Evolutionary conservation across 2,329 filamentous ascomycete species (phyloP), one percentile per base, ranked within the genome.

Genomic region (Stylonectria norvegica): DNA sequence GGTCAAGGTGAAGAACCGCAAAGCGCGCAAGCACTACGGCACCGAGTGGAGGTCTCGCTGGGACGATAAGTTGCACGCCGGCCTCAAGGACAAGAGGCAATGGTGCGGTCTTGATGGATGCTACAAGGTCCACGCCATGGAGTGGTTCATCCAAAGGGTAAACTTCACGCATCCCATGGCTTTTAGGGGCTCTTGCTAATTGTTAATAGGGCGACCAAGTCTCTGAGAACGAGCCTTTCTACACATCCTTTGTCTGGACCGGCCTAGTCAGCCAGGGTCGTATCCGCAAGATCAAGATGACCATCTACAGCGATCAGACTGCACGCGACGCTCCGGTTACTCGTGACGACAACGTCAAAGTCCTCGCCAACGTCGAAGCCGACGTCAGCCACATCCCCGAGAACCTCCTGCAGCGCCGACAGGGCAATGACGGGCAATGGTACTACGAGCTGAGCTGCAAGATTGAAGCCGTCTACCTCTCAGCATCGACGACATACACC

Each of bases 1-100:
- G 36, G 64, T 72, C 34, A 60, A 57, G 34, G 58, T 72, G 20
- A 59, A 61, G 44, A 66, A 67, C 23, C 61, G 69, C 38, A 61
- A 57, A 40, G 68, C 67, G 7, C 62, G 70, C 25, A 71, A 69
- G 48, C 65, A 70, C 45, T 72, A 72, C 39, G 70, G 69, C 5
- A 62, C 59, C 11, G 59, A 65, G 42, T 62, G 59, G 54, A 49
- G 53, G 11, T 53, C 54, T 30, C 50, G 46, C 1, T 69, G 56
- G 35, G 53, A 62, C 35, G 58, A 64, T 5, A 50, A 46, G 12
- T 2, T 52, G 1, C 65, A 69, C 38, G 20, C 41, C 2, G 32
- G 61, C n/a, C 47, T 68, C 16, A 49, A 56, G 19, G 36, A 54
- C 23, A 63, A 61, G 49, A 55, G 56, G 23, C 54, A 57, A 31